These are phyloP conservation scores for Fusarium virguliforme DNA, from an alignment of 2,329 filamentous ascomycete species.

Conservation along the genomic window DNA sequence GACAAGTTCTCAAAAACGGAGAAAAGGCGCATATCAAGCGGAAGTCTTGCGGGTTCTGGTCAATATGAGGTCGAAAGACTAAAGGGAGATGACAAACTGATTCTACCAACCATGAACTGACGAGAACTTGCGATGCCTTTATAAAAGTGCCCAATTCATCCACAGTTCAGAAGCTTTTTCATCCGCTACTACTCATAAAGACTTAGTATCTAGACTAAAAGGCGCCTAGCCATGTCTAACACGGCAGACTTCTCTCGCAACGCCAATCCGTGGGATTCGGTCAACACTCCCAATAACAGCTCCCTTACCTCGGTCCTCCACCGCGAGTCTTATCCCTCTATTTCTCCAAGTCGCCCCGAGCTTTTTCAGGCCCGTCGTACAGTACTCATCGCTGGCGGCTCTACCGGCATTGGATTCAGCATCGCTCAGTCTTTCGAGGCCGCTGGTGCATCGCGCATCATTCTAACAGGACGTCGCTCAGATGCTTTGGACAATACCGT, in stretches of 20 bases:
- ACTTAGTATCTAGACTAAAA: background rate
- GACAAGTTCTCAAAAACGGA: background rate
- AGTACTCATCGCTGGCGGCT: constrained; percentile 77
- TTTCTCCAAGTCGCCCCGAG: constrained; percentile 50
- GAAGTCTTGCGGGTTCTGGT: background rate
- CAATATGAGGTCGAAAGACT: background rate
- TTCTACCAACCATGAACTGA: background rate
- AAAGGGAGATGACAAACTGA: background rate
- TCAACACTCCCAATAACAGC: background rate
- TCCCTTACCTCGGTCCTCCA: background rate
- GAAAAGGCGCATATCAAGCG: background rate
- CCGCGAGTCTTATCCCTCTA: background rate
- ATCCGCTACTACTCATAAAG: background rate
- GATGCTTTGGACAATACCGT: constrained; percentile 8
- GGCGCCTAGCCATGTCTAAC: background rate
- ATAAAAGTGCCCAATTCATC: background rate
- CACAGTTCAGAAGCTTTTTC: background rate
- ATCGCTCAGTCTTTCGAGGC: constrained; percentile 70
- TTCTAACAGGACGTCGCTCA: constrained; percentile 54
- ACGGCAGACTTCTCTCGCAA: background rate
- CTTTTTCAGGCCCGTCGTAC: constrained; percentile 61
- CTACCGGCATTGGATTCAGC: constrained; percentile 75
- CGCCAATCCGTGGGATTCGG: background rate
- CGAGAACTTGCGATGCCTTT: background rate
- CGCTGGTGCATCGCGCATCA: constrained; percentile 57